phyloP scores from a whole-genome alignment of 192 early-diverging fungal genomes.

The Umbelopsis ramanniana region DNA sequence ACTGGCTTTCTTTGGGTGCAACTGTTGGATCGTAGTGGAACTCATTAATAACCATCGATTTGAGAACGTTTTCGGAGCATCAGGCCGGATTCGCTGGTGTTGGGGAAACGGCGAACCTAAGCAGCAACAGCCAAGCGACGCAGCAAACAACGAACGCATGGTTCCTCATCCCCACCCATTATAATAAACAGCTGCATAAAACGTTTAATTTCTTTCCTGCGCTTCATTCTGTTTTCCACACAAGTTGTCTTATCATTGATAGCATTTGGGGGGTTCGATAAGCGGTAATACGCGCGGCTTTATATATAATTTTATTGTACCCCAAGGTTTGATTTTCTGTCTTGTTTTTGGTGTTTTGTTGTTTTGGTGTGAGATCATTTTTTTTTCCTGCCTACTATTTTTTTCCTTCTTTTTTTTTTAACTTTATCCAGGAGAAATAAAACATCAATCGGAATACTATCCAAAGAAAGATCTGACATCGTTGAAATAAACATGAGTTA shows the following conservation, averaged over 20 bases:
- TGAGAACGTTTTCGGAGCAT: slow-evolving; percentile 52
- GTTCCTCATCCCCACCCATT: no score
- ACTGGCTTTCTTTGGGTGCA: slow-evolving; percentile 69
- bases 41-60: slow-evolving; percentile 51
- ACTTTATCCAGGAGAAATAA: not conserved
- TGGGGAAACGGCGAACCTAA: slow-evolving; percentile 48
- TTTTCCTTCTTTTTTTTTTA: not conserved
- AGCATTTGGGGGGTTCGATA: no score
- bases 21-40: slow-evolving; percentile 73
- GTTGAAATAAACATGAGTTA: slow-evolving; percentile 65
- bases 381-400: not conserved
- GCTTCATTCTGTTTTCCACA: no score
- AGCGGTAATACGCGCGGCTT: no score
- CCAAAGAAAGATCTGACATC: slow-evolving; percentile 41
- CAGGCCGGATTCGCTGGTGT: slow-evolving; percentile 51
- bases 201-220: no score
- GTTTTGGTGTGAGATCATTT: not conserved
- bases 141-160: not conserved
- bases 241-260: no score
- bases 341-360: not conserved
- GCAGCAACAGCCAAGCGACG: not conserved
- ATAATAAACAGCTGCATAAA: no score
- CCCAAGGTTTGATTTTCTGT: no score
- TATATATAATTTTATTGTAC: no score
- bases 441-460: not conserved